Base-by-base conservation (phyloP, 805 yeast genomes). In the Candida saitoana region DNA sequence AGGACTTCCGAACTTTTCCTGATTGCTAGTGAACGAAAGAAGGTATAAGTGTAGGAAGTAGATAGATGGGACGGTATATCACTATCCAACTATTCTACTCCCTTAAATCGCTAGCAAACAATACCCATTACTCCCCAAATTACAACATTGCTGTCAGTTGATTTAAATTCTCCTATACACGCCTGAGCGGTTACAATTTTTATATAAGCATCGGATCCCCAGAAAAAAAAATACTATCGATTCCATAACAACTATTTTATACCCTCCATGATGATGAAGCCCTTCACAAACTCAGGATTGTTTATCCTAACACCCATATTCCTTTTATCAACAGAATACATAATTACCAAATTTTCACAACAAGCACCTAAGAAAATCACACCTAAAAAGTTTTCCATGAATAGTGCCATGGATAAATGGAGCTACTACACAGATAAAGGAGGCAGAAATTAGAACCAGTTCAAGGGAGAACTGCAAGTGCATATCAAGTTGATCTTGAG, bases 301-400 rank as follows among this genome's bases (percentile, higher is more conserved):
- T 54, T 54, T 24, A 41, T 55, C 19, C 44, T 61, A 29, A 55
- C 62, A 0, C 66, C 66, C 5, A 50, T 52, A 11, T 59, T 61
- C 34, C 38, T 60, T 9, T 43, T 61, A 15, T 53, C 59, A 12
- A 49, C 61, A 3, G 66, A 61, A 16, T 56, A 56, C 38, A 39
- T 60, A 4, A 55, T 54, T 15, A 40, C 57, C 18, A 48, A 47
- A 34, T 54, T 54, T 35, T 49, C 48, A 8, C 38, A 46, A 36
- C 31, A 63, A 4, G 46, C 43, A n/a, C 27, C 46, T 15, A 42
- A 42, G 16, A 43, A 44, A 33, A 29, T 47, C 7, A 39, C 42
- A 2, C 27, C 24, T 20, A 24, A 36, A 30, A 36, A 36, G 16
- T n/a, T 36, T 14, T 25, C 25, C 18, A 36, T 36, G 24, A 24